Evolutionary conservation across 164 flowering plant genomes (phyloP).

Genomic region (Magnolia officinalis): DNA sequence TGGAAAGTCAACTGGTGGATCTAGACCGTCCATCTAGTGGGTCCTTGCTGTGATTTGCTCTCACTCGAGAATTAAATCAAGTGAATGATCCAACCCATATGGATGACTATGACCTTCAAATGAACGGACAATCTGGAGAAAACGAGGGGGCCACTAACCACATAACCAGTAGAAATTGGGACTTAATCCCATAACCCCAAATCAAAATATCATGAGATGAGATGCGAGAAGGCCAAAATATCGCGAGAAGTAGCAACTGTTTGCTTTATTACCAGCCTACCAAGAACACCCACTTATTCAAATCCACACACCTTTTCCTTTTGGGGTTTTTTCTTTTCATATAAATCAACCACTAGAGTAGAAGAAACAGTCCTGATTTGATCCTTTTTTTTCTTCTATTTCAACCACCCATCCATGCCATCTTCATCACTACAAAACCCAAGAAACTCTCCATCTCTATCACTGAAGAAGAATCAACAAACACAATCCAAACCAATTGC

Average conservation of each 20-base stretch:
- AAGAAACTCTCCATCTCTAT: not conserved
- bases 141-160: not conserved
- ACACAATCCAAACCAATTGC: not conserved
- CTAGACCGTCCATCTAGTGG: not conserved
- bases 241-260: conserved; percentile 2
- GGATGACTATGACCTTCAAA: not conserved
- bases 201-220: not conserved
- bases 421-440: conserved; percentile 15
- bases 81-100: not conserved
- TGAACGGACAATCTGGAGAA: not conserved
- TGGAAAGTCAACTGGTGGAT: not conserved
- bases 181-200: not conserved
- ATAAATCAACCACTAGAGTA: conserved; percentile 11
- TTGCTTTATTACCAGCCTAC: conserved; percentile 8
- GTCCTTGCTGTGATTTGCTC: not conserved
- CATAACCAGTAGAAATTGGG: not conserved
- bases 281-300: conserved; percentile 8
- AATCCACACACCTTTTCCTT: not conserved
- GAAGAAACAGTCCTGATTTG: conserved; percentile 2
- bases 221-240: not conserved
- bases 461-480: conserved; percentile 1
- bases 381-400: not conserved
- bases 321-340: not conserved
- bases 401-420: conserved; percentile 11
- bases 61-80: not conserved